Evolutionary conservation across 1,284 basidiomycete genomes (phyloP), one percentile per base, ranked within the genome.

Genomic region (Cutaneotrichosporon spelunceum): DNA sequence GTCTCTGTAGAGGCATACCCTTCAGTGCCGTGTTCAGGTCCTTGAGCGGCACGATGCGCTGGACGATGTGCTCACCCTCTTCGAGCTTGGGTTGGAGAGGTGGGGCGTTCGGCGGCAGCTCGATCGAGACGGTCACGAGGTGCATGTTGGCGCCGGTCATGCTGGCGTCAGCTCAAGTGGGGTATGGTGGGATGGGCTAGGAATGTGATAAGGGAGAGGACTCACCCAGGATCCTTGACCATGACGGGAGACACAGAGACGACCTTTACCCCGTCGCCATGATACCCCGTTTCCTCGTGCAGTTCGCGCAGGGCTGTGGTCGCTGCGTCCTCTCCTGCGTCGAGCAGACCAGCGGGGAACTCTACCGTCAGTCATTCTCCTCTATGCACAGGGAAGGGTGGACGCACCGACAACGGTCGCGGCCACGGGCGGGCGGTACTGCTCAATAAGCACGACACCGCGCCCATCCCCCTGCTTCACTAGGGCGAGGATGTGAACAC

Each of bases 251-350:
- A 88, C 0, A 86, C 82, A 57, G 89, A 83, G 29, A 87, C 72
- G 36, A 92, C 81, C 42, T 80, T 65, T 4, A 68, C 76, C 26
- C 71, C 70, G 1, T 71, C 68, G 4, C 74, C 74, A 0, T 76
- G 78, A 77, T 88, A 94, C 2, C 93, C 93, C 0, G 92, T 95
- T 78, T 96, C 93, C 79, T 97, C 93, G 69, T 87, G 82, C 9
- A 97, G 83, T 73, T 97, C 93, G 36, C 93, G 85, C 36, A 92
- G 82, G 0, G 91, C 93, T 1, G 91, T 70, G 1, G 69, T 67
- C 2, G 88, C 88, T 0, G 89, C 82, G 1, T 86, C 85, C 79
- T 97, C 88, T 1, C 85, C 85, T 63, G 87, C 85, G 72, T 94
- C 90, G 62, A 97, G 86, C 26, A 97, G 80, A 36, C 91, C 91